Evolutionary conservation across 208 protist species (phyloP).

Genomic region (Herpetomonas samuelpessoai): DNA sequence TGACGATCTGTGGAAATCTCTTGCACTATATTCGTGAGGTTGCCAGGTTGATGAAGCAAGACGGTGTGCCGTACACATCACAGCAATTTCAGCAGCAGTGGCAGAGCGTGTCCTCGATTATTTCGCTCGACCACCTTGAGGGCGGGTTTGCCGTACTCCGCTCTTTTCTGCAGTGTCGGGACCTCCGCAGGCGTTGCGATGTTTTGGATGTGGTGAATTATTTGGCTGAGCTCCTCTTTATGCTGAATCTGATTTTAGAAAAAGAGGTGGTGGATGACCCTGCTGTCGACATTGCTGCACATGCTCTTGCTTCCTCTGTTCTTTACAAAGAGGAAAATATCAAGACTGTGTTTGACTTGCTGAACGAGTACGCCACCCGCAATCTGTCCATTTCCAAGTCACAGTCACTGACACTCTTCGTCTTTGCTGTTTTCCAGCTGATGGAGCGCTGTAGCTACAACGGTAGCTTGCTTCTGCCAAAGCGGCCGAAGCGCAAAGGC

Average conservation of each 20-base stretch:
- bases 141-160: constrained; percentile 65
- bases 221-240: constrained; percentile 74
- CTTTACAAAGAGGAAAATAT: constrained; percentile 87
- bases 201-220: constrained; percentile 49
- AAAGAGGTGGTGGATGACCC: constrained; percentile 66
- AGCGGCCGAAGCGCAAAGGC: constrained; percentile 23
- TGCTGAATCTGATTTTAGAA: constrained; percentile 69
- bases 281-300: constrained; percentile 60
- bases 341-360: constrained; percentile 60
- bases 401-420: constrained; percentile 58
- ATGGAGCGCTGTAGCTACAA: constrained; percentile 88
- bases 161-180: constrained; percentile 55
- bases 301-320: constrained; percentile 77
- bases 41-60: constrained; percentile 43
- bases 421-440: constrained; percentile 73
- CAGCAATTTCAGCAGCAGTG: constrained; percentile 71
- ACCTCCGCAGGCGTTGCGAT: constrained; percentile 59
- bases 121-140: constrained; percentile 69
- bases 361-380: constrained; percentile 40
- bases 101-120: constrained; percentile 69
- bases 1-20: constrained; percentile 56
- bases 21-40: constrained; percentile 71
- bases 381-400: constrained; percentile 33
- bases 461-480: constrained; percentile 65
- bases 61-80: constrained; percentile 28